Evolutionary conservation across 805 yeast species (phyloP).

Genomic region (Starmerella stigmatis): DNA sequence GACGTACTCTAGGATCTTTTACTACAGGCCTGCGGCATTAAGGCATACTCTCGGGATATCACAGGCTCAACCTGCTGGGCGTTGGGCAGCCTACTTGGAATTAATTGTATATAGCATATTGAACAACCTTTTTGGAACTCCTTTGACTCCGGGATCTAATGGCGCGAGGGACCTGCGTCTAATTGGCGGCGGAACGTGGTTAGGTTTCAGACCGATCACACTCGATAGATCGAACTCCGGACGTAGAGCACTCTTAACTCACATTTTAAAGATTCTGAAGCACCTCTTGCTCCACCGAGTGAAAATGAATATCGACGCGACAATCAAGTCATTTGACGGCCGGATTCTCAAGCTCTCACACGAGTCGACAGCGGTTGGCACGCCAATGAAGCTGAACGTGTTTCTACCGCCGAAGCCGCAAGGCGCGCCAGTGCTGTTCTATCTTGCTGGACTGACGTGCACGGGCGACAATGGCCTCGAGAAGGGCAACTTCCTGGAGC

Average conservation of each 20-base stretch:
- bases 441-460: slow-evolving; percentile 83
- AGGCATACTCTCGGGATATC: too few relatives aligned
- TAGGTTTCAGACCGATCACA: neutral
- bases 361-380: slow-evolving; percentile 50
- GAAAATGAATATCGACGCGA: slow-evolving; percentile 11
- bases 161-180: too few relatives aligned
- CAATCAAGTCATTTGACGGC: slow-evolving; percentile 50
- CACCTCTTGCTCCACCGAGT: neutral
- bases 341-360: slow-evolving; percentile 65
- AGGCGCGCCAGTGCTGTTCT: slow-evolving; percentile 62
- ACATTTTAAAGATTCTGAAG: neutral
- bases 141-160: too few relatives aligned
- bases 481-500: slow-evolving; percentile 70
- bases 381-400: slow-evolving; percentile 75
- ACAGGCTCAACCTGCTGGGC: too few relatives aligned
- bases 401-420: slow-evolving; percentile 55
- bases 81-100: too few relatives aligned
- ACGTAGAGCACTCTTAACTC: too few relatives aligned
- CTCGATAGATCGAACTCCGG: slow-evolving; percentile 3
- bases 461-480: slow-evolving; percentile 89
- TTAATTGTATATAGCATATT: too few relatives aligned
- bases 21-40: too few relatives aligned
- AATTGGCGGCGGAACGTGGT: neutral
- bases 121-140: too few relatives aligned
- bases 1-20: too few relatives aligned